Evolutionary conservation across 2,329 filamentous ascomycete genomes (phyloP).

Genomic region (Penicillium sumatraense): DNA sequence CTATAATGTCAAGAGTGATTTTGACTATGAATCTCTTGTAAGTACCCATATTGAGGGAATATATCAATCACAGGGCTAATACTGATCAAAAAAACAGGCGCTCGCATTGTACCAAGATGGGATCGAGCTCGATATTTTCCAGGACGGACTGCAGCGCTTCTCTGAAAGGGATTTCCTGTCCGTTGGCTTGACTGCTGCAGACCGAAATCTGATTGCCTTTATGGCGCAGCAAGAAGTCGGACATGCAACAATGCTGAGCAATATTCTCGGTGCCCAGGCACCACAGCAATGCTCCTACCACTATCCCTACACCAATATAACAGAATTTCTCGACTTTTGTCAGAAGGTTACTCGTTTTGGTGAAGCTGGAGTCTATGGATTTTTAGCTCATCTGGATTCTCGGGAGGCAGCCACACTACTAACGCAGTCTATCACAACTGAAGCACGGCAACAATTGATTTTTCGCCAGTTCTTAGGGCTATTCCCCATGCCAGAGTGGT

Average conservation of each 20-base stretch:
- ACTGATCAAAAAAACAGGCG: conserved; percentile 41
- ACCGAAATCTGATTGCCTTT: conserved; percentile 72
- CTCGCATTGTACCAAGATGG: conserved; percentile 80
- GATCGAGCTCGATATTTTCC: conserved; percentile 84
- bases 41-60: conserved; percentile 5
- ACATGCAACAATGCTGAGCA: conserved; percentile 75
- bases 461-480: conserved; percentile 83
- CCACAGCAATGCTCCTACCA: conserved; percentile 79
- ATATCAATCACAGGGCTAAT: neutral
- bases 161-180: conserved; percentile 70
- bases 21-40: conserved; percentile 77
- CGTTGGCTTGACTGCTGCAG: conserved; percentile 70
- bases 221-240: conserved; percentile 80
- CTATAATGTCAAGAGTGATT: conserved; percentile 79
- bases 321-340: conserved; percentile 80
- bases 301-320: conserved; percentile 75
- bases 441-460: conserved; percentile 81
- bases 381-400: conserved; percentile 76
- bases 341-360: conserved; percentile 84
- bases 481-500: conserved; percentile 83
- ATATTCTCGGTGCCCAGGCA: conserved; percentile 74
- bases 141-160: conserved; percentile 73
- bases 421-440: conserved; percentile 75
- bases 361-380: conserved; percentile 80
- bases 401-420: conserved; percentile 75